Evolutionary conservation across 441 rosid species (phyloP).

Genomic region (Adansonia rubrostipa): DNA sequence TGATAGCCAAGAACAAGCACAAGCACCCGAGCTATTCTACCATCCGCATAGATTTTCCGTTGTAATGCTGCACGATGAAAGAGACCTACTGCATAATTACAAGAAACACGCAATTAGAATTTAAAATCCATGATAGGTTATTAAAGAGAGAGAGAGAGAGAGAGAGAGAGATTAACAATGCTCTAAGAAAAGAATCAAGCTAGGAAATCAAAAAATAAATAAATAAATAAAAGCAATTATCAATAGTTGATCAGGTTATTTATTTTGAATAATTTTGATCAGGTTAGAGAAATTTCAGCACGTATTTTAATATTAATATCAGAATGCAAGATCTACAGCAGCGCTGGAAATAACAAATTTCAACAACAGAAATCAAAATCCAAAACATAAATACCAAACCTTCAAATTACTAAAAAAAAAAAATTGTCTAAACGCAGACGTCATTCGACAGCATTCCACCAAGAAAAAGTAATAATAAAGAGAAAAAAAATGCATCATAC

Average conservation of each 20-base stretch:
- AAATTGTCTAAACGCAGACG: neutral
- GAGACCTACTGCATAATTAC: neutral
- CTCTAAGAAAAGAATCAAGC: constrained; percentile 3
- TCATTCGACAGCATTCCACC: neutral
- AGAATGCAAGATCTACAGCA: constrained; percentile 8
- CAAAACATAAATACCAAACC: neutral
- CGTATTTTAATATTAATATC: neutral
- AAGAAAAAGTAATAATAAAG: neutral
- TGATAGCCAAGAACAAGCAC: neutral
- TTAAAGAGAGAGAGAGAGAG: no score
- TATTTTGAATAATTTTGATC: neutral
- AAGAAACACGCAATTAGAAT: neutral
- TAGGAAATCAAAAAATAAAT: neutral
- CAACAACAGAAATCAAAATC: neutral
- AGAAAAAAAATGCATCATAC: neutral
- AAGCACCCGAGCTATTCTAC: neutral
- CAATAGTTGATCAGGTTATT: neutral
- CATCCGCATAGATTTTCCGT: neutral
- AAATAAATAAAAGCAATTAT: neutral
- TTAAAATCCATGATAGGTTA: neutral
- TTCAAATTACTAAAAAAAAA: neutral
- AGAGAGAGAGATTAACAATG: neutral
- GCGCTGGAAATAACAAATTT: constrained; percentile 1
- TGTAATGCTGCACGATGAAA: neutral
- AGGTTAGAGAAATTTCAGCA: neutral